phyloP scores from a whole-genome alignment of 306 rosid genomes.

The Rosa lucieae region DNA sequence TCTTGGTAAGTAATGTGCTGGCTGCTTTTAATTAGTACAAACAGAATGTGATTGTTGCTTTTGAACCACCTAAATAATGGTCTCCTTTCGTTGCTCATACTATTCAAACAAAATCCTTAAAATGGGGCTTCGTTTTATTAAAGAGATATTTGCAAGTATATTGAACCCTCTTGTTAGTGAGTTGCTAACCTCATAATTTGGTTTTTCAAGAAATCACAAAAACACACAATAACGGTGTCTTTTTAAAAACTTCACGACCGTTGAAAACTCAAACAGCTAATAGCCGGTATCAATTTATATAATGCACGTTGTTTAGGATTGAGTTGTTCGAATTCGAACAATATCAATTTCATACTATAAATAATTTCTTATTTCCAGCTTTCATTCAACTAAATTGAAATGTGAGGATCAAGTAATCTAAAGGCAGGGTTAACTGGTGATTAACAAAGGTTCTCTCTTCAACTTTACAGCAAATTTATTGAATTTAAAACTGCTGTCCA shows the following conservation, averaged over 20 bases:
- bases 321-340: no score
- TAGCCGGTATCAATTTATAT: no score
- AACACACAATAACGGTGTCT: no score
- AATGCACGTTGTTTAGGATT: no score
- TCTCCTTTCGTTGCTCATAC: not conserved
- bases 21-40: not conserved
- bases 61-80: constrained; percentile 1
- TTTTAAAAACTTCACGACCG: no score
- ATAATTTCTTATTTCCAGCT: not conserved
- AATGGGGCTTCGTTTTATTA: no score
- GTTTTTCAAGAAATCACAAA: no score
- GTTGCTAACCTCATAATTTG: no score
- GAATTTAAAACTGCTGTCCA: not conserved
- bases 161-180: not conserved
- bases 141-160: no score
- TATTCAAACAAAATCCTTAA: not conserved
- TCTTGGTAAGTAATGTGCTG: not conserved
- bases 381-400: not conserved
- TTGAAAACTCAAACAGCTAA: no score
- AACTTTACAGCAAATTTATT: not conserved
- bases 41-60: not conserved
- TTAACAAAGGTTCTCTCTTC: not conserved
- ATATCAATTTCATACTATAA: no score
- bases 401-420: not conserved
- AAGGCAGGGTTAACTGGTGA: not conserved